These are phyloP conservation scores for Hemerocallis citrina DNA, from an alignment of 106 monocot species.

Conservation along the genomic window DNA sequence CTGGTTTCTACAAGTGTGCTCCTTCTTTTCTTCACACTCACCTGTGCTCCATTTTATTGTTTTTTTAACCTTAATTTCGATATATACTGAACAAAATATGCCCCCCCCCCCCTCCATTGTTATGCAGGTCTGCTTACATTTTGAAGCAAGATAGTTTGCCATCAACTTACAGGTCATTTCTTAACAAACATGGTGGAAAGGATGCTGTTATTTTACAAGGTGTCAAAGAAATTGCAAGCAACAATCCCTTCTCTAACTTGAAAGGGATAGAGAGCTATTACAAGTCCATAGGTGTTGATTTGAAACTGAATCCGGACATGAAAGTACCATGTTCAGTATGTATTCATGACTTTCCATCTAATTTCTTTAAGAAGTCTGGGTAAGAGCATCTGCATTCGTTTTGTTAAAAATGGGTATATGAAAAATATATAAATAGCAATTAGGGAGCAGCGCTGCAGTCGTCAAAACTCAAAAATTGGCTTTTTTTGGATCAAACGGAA, in stretches of 20 bases:
- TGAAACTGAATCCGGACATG: conserved; percentile 85
- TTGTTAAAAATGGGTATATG: no score
- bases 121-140: conserved; percentile 83
- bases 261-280: conserved; percentile 65
- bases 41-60: no score
- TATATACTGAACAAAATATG: background rate
- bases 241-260: conserved; percentile 49
- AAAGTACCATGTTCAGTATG: conserved; percentile 94
- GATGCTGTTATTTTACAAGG: conserved; percentile 56
- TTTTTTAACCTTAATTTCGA: no score
- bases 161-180: conserved; percentile 77
- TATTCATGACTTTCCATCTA: conserved; percentile 2
- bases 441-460: no score
- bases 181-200: conserved; percentile 97
- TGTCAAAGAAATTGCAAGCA: conserved; percentile 46
- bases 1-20: no score
- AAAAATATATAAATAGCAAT: no score
- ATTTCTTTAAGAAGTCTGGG: background rate
- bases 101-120: no score
- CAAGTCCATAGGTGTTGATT: conserved; percentile 55
- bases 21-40: no score
- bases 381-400: no score
- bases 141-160: conserved; percentile 95
- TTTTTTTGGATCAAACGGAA: no score
- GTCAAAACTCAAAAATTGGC: no score